Conservation (phyloP, 2,329 filamentous ascomycete species). For the Zymoseptoria tritici region DNA sequence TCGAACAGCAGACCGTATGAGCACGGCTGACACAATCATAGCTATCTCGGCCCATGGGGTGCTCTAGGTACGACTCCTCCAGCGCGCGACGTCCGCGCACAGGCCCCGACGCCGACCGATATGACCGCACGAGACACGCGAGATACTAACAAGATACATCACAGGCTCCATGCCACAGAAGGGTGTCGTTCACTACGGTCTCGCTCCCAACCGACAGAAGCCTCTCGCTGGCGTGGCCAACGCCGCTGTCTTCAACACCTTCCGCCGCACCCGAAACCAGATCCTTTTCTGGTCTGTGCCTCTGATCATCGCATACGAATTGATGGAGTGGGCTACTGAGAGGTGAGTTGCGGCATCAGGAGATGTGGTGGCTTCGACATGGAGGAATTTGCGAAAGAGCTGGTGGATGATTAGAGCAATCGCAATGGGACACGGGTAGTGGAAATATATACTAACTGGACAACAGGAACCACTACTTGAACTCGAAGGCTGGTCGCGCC, state of each 20-base stretch:
- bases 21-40: conserved; percentile 30
- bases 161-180: conserved; percentile 48
- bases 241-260: conserved; percentile 91
- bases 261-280: conserved; percentile 77
- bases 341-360: conserved; percentile 53
- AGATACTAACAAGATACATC: background rate
- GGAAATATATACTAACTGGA: background rate
- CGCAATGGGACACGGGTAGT: background rate
- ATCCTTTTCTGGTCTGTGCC: conserved; percentile 83
- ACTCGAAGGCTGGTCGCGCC: conserved; percentile 66
- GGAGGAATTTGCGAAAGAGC: background rate
- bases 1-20: background rate
- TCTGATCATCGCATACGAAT: conserved; percentile 67
- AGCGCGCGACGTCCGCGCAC: conserved; percentile 1
- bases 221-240: conserved; percentile 70
- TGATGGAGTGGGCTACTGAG: conserved; percentile 86
- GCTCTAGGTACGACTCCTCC: conserved; percentile 54
- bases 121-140: background rate
- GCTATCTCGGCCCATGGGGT: conserved; percentile 70
- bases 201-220: conserved; percentile 83
- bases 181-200: conserved; percentile 60
- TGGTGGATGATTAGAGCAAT: background rate
- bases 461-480: conserved; percentile 68
- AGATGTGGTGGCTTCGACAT: background rate
- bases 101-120: background rate